These are phyloP conservation scores for Aphanoascus verrucosus DNA, from an alignment of 2,329 filamentous ascomycete species.

Conservation along the genomic window DNA sequence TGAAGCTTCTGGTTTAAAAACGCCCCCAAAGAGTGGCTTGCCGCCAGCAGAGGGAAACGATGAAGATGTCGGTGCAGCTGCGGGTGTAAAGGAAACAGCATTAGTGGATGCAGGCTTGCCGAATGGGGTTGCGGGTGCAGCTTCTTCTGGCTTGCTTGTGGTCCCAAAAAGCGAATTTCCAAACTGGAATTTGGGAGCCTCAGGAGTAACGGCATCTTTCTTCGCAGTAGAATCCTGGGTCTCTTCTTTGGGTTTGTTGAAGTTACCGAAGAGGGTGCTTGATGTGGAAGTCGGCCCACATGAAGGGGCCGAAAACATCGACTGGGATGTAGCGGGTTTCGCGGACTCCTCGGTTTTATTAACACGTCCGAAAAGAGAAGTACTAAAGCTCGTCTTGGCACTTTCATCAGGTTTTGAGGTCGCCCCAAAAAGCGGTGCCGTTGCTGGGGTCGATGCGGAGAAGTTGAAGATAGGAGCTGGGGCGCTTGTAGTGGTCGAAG, in stretches of 20 bases:
- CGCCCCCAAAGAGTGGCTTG: background rate
- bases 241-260: constrained; percentile 9
- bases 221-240: background rate
- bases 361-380: constrained; percentile 12
- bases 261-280: constrained; percentile 6
- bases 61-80: background rate
- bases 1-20: background rate
- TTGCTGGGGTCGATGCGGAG: background rate
- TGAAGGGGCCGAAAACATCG: constrained; percentile 5
- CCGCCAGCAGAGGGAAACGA: background rate
- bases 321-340: constrained; percentile 1
- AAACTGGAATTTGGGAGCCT: background rate
- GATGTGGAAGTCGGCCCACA: background rate
- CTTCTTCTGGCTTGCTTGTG: constrained; percentile 1
- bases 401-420: background rate
- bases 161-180: constrained; percentile 10
- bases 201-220: background rate
- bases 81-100: background rate
- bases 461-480: constrained; percentile 5
- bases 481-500: constrained; percentile 1
- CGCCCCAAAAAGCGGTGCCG: background rate
- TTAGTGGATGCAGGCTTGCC: background rate
- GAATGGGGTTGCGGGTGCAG: background rate
- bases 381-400: background rate
- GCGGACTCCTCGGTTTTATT: constrained; percentile 3